These are phyloP conservation scores for Suillus paluster DNA, from an alignment of 768 basidiomycete genomes.

Conservation along the genomic window DNA sequence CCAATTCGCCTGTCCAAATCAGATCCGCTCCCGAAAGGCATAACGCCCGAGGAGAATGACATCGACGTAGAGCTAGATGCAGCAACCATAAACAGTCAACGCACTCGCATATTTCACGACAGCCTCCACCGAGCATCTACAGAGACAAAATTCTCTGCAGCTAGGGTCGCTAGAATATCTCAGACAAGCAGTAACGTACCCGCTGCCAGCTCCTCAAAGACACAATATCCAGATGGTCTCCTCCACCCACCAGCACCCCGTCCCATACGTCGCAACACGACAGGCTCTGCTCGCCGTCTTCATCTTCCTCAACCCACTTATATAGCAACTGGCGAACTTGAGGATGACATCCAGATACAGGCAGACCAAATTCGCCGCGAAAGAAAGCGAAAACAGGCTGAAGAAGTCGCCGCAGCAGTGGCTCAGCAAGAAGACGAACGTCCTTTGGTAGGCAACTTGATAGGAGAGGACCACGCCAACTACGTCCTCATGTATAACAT, in stretches of 20 bases:
- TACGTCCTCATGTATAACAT: conserved; percentile 99
- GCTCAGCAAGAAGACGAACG: conserved; percentile 46
- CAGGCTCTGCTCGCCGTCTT: conserved; percentile 51
- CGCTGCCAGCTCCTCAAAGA: conserved; percentile 25
- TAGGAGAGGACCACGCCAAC: conserved; percentile 98
- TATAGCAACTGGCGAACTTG: conserved; percentile 45
- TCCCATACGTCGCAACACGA: conserved; percentile 71
- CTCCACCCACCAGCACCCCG: conserved; percentile 57
- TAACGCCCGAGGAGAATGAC: conserved; percentile 39
- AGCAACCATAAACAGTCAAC: conserved; percentile 25
- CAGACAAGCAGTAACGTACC: conserved; percentile 22
- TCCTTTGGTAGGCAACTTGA: conserved; percentile 90
- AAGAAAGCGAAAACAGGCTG: conserved; percentile 73
- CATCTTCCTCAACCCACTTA: conserved; percentile 39
- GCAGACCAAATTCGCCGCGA: conserved; percentile 87
- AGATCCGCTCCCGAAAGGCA: conserved; percentile 25
- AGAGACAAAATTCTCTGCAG: conserved; percentile 50
- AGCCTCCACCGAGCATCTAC: conserved; percentile 53
- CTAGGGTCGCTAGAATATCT: conserved; percentile 26
- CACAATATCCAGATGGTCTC: conserved; percentile 46
- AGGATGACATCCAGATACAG: conserved; percentile 79
- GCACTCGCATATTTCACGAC: conserved; percentile 25
- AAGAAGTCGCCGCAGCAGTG: conserved; percentile 62
- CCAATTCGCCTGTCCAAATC: conserved; percentile 26
- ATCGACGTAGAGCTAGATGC: conserved; percentile 23